Percentiles rank a stretch among this genome's conserved stretches.
Evolutionary conservation across 140 eudicot genomes (phyloP).

Genomic region (Senecio squalidus): DNA sequence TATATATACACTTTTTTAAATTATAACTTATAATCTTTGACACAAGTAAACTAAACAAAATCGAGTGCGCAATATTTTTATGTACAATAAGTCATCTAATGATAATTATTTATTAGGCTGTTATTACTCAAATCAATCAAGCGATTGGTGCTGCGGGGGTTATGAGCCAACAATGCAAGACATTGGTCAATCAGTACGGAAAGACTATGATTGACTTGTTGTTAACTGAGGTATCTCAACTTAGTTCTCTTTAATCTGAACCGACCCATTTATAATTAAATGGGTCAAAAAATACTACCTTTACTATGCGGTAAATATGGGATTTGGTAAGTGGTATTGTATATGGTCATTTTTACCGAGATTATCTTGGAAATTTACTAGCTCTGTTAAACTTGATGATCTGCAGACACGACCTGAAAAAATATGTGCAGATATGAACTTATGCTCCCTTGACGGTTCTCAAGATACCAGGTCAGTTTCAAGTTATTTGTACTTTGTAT

Average conservation of each 20-base stretch:
- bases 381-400: constrained; percentile 10
- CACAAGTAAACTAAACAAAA: constrained; percentile 5
- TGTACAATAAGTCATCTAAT: too few species aligned
- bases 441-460: constrained; percentile 64
- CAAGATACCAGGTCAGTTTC: constrained; percentile 60
- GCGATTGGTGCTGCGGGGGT: constrained; percentile 96
- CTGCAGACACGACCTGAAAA: constrained; percentile 58
- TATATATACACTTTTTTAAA: constrained; percentile 31
- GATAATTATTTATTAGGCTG: too few species aligned
- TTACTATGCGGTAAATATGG: too few species aligned
- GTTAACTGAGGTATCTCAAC: constrained; percentile 45
- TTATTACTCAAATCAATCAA: constrained; percentile 69
- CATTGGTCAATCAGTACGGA: constrained; percentile 67
- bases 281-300: too few species aligned
- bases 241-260: constrained; percentile 2
- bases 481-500: not conserved
- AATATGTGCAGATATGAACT: constrained; percentile 70
- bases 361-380: not conserved
- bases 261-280: too few species aligned
- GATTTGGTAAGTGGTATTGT: not conserved
- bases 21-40: constrained; percentile 6
- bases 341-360: not conserved
- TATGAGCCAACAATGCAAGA: constrained; percentile 81
- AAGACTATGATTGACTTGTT: constrained; percentile 63
- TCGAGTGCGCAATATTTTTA: too few species aligned